phyloP scores from a whole-genome alignment of 805 yeast genomes.

The Komagataella kurtzmanii region DNA sequence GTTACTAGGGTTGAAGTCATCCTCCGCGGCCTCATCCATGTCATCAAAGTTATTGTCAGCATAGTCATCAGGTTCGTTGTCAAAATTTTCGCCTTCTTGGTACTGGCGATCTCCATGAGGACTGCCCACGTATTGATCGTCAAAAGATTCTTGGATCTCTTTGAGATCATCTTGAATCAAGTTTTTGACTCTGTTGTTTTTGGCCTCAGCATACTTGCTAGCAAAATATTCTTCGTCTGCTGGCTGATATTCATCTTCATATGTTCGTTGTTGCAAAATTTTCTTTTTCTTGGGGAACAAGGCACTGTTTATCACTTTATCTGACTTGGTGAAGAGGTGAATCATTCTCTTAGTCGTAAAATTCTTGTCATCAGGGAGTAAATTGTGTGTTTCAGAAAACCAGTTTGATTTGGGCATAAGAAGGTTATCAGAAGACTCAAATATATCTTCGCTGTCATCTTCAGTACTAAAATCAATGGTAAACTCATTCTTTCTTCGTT shows the following conservation, averaged over 20 bases:
- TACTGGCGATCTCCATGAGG: conserved; percentile 19
- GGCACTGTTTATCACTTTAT: conserved; percentile 14
- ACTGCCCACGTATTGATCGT: conserved; percentile 2
- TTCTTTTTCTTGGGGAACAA: conserved; percentile 11
- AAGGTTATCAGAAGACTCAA: conserved; percentile 12
- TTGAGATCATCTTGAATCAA: conserved; percentile 7
- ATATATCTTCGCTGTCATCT: conserved; percentile 12
- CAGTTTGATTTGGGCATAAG: conserved; percentile 11
- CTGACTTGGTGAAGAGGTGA: conserved; percentile 32
- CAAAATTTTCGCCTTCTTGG: conserved; percentile 22
- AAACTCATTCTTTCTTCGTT: conserved; percentile 15
- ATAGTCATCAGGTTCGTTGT: conserved; percentile 16
- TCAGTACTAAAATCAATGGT: conserved; percentile 14
- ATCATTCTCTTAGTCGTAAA: conserved; percentile 35
- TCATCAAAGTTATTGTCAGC: conserved; percentile 8
- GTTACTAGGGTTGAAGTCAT: neutral
- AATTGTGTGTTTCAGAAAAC: conserved; percentile 9
- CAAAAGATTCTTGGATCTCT: conserved; percentile 12
- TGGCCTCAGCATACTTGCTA: conserved; percentile 24
- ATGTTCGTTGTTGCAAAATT: neutral
- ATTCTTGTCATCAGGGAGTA: conserved; percentile 35
- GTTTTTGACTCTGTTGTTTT: conserved; percentile 6
- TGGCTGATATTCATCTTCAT: conserved; percentile 18
- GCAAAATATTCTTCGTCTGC: conserved; percentile 42
- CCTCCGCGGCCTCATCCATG: conserved; percentile 5